phyloP scores from a whole-genome alignment of 2,329 filamentous ascomycete species.

The Ophiostoma quercus region DNA sequence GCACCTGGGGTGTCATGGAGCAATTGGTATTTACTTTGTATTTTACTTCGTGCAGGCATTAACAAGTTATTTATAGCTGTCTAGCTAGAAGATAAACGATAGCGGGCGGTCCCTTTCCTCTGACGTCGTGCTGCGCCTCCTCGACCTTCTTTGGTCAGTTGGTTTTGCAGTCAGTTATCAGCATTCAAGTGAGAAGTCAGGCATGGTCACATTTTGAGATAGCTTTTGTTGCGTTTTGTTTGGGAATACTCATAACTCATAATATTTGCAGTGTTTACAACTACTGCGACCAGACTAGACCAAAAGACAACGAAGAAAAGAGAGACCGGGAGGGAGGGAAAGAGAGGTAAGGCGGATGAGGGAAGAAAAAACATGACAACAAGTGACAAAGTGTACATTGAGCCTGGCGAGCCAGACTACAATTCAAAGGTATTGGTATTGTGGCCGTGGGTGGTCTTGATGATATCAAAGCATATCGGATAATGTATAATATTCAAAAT shows the following conservation, averaged over 20 bases:
- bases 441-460: not conserved
- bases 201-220: not conserved
- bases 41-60: not conserved
- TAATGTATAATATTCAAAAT: not conserved
- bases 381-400: not conserved
- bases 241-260: conserved; percentile 9
- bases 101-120: not conserved
- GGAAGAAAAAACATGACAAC: not conserved
- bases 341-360: not conserved
- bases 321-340: not conserved
- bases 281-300: not conserved
- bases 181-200: not conserved
- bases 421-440: not conserved
- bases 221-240: not conserved
- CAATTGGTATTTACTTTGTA: too few species aligned
- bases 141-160: not conserved
- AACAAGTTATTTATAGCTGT: not conserved
- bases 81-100: not conserved
- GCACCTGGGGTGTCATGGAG: not conserved
- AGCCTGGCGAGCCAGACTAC: not conserved
- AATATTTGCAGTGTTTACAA: not conserved
- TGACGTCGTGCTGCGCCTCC: not conserved
- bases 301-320: not conserved
- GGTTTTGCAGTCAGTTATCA: not conserved
- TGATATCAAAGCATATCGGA: not conserved